Conservation (phyloP, 73 alveolate genomes). For the Paramecium tetraurelia region DNA sequence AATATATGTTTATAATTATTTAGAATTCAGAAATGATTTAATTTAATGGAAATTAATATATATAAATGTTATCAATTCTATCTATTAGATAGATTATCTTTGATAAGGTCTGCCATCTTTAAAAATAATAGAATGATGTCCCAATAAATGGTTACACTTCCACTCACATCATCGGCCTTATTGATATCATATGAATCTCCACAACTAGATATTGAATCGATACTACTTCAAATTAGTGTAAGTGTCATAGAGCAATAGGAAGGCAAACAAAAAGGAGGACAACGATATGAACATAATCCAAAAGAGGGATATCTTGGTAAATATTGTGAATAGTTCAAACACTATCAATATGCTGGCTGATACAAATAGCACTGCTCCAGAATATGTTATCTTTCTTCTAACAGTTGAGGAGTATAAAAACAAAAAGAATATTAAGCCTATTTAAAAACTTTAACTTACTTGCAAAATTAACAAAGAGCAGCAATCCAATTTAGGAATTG, state of each 20-base stretch:
- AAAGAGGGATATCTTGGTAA: conserved; percentile 13
- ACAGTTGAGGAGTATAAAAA: conserved; percentile 27
- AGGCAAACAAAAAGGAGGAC: neutral
- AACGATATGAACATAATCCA: conserved; percentile 29
- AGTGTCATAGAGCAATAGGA: neutral
- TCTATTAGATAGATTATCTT: neutral
- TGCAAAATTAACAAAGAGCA: conserved; percentile 30
- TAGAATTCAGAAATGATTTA: neutral
- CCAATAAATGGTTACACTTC: conserved; percentile 30
- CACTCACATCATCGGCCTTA: neutral
- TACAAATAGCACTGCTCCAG: conserved; percentile 19
- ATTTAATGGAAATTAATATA: neutral
- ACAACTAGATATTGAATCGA: neutral
- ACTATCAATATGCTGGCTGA: conserved; percentile 31
- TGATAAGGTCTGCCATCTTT: conserved; percentile 7
- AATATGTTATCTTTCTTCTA: neutral
- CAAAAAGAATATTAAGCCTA: conserved; percentile 34
- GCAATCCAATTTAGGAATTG: conserved; percentile 5
- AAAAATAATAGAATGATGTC: neutral
- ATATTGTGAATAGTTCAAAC: conserved; percentile 36
- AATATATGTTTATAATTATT: no score
- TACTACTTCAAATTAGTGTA: neutral
- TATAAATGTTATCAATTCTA: neutral
- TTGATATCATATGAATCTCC: neutral
- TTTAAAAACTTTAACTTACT: neutral